Evolutionary conservation across 2,329 filamentous ascomycete genomes (phyloP), one percentile per base, ranked within the genome.

Genomic region (Knoxdaviesia proteae): DNA sequence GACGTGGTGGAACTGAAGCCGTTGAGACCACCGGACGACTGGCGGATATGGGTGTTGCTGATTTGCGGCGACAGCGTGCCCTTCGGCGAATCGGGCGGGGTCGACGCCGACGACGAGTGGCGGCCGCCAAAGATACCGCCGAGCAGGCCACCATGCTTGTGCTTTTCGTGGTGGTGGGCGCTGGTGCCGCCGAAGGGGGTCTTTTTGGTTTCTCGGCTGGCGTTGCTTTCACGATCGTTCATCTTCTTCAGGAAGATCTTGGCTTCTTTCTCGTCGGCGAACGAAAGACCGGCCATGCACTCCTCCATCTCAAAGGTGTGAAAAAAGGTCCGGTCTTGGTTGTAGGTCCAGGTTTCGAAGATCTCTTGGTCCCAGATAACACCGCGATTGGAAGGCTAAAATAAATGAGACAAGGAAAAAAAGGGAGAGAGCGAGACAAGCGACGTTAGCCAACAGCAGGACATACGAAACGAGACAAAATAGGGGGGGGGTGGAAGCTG

Each of bases 341-440:
- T 94, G 67, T 96, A 98, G 48, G 70, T 68, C 69, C 93, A 96
- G 41, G 77, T 77, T 52, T 98, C 88, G 63, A 93, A 98, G 53
- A 98, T 84, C 61, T 98, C 90, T 63, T 96, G 88, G 54, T 94
- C 87, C 84, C 84, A 94, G 53, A 94, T 80, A 41, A 94, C 86
- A 45, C 88, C 87, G 56, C 80, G 74, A 55, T 76, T 78, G 41
- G 79, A 67, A 45, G 84, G 71, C 79, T 88, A 55, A 39, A 47
- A 4, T 31, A 20, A 29, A 20, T 37, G 33, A 40, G 38, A 42
- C 8, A 31, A 20, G 34, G 7, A 6, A 20, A 6, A 8, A 11
- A 34, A 32, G 7, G 33, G 20, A 10, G 10, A 11, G 41, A 35
- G 36, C 10, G 36, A 11, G 11, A 20, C 20, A 20, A 20, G 20